Percentiles rank a stretch among this genome's conserved stretches.
Conservation (phyloP, 495 filamentous ascomycete species). For the Trichoderma asperelloides region DNA sequence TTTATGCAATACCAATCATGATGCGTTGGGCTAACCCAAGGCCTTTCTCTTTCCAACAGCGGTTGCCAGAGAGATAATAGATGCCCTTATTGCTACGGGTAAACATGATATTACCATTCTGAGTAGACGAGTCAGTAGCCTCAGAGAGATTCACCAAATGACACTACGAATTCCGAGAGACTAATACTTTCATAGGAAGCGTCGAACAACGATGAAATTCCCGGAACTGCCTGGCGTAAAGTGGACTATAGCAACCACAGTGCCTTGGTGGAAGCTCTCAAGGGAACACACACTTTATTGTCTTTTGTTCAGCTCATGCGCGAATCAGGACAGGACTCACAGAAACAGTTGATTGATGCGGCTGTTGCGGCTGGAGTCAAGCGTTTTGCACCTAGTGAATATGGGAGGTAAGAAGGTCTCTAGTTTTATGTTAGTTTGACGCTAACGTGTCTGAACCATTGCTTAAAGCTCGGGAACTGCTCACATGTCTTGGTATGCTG, state of each 20-base stretch:
- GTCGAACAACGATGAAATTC: constrained; percentile 6
- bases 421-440: neutral
- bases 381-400: constrained; percentile 45
- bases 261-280: constrained; percentile 28
- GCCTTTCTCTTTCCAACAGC: neutral
- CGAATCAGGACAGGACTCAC: constrained; percentile 25
- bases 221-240: constrained; percentile 27
- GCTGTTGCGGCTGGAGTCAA: constrained; percentile 43
- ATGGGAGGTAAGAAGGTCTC: constrained; percentile 19
- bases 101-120: constrained; percentile 46
- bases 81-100: constrained; percentile 37
- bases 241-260: constrained; percentile 36
- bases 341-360: constrained; percentile 45
- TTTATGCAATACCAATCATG: too few relatives aligned
- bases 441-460: constrained; percentile 6
- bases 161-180: neutral
- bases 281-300: constrained; percentile 45
- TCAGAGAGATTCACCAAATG: neutral
- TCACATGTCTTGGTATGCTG: constrained; percentile 38
- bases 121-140: constrained; percentile 31
- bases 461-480: constrained; percentile 15
- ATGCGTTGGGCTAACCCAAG: neutral
- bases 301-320: constrained; percentile 39
- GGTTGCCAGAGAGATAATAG: constrained; percentile 44
- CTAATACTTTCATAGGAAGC: constrained; percentile 10